Evolutionary conservation across 352 stramenopile species (phyloP).

Genomic region (Saprolegnia parasitica): DNA sequence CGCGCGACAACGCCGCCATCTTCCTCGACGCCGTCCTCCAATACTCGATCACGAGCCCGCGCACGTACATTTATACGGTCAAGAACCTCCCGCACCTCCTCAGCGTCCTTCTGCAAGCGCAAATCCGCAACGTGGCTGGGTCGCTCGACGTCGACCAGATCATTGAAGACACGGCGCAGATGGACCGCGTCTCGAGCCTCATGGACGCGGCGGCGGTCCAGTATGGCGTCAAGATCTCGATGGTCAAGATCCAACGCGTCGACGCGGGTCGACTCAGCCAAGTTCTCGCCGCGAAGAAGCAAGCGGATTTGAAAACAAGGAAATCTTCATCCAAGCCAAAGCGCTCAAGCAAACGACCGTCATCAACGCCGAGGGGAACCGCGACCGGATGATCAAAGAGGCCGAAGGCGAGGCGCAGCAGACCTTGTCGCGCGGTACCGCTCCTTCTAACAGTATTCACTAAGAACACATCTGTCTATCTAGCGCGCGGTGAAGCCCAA

Average conservation of each 20-base stretch:
- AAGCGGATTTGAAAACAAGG: slow-evolving; percentile 43
- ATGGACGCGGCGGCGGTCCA: slow-evolving; percentile 31
- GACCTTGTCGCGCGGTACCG: slow-evolving; percentile 31
- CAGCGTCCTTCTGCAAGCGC: slow-evolving; percentile 35
- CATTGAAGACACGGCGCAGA: slow-evolving; percentile 39
- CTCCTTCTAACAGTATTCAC: no score
- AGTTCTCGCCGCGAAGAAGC: slow-evolving; percentile 38
- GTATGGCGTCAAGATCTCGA: slow-evolving; percentile 39
- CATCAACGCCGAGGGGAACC: slow-evolving; percentile 38
- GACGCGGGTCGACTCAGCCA: slow-evolving; percentile 34
- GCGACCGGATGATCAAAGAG: slow-evolving; percentile 38
- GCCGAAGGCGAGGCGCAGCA: slow-evolving; percentile 36
- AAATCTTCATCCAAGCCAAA: slow-evolving; percentile 39
- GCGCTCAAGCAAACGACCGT: slow-evolving; percentile 37
- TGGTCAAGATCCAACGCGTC: slow-evolving; percentile 41
- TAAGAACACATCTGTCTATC: no score
- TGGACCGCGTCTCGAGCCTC: slow-evolving; percentile 35
- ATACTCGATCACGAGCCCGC: slow-evolving; percentile 35
- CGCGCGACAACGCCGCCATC: slow-evolving; percentile 38
- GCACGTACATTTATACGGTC: slow-evolving; percentile 38
- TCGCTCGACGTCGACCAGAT: slow-evolving; percentile 39
- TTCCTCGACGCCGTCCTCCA: slow-evolving; percentile 36
- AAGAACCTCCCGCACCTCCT: slow-evolving; percentile 38
- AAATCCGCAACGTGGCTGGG: slow-evolving; percentile 39
- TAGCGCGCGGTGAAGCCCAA: slow-evolving; percentile 35